Percentiles rank a stretch among this genome's conserved stretches.
Conservation (phyloP, 176 grass and related monocot genomes). For the Aegilops longissima region DNA sequence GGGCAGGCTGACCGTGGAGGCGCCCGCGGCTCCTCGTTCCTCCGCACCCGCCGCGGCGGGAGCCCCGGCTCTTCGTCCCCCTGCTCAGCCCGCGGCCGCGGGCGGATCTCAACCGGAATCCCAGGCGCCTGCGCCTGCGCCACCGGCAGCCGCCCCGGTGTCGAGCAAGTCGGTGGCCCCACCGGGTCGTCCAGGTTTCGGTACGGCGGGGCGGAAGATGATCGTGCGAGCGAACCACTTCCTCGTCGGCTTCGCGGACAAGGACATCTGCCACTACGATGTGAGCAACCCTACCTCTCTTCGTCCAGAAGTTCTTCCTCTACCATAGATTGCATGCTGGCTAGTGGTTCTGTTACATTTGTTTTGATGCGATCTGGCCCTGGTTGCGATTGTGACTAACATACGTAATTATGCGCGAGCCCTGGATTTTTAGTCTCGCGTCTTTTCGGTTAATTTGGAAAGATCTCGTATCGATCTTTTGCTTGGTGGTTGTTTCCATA, state of each 20-base stretch:
- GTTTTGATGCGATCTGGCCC: neutral
- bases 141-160: neutral
- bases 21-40: neutral
- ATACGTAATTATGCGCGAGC: neutral
- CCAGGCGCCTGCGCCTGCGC: neutral
- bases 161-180: conserved; percentile 41
- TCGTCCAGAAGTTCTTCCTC: neutral
- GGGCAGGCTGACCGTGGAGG: conserved; percentile 22
- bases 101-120: neutral
- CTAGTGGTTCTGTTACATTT: neutral
- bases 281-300: conserved; percentile 28
- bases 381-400: neutral
- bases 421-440: neutral
- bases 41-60: neutral
- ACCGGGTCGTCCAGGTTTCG: conserved; percentile 37
- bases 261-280: conserved; percentile 66
- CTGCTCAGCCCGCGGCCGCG: neutral
- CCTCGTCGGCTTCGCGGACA: conserved; percentile 29
- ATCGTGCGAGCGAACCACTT: conserved; percentile 66
- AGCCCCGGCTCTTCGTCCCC: neutral
- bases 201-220: conserved; percentile 18
- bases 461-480: neutral
- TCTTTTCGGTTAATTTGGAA: neutral
- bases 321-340: neutral
- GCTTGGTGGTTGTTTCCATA: neutral